Percentiles rank a stretch among this genome's conserved stretches.
Conservation (phyloP, 2,329 filamentous ascomycete species). For the Magnaporthiopsis poae region DNA sequence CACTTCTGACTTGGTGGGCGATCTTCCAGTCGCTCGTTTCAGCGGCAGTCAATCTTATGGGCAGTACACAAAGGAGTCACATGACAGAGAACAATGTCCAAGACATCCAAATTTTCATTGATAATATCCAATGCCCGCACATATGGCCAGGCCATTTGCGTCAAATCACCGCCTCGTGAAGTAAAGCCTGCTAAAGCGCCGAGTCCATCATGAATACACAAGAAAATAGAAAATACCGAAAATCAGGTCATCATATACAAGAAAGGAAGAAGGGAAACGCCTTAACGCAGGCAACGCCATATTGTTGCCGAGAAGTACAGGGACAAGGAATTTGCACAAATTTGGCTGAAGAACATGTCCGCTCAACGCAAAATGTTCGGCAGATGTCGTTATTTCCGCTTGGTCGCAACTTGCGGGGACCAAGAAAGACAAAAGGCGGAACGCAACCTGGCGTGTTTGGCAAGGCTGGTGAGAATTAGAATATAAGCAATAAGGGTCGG, state of each 20-base stretch:
- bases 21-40: too few relatives aligned
- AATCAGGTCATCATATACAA: neutral
- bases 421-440: too few relatives aligned
- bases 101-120: neutral
- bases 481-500: neutral
- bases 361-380: neutral
- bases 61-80: too few relatives aligned
- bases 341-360: neutral
- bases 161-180: neutral
- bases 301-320: neutral
- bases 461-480: neutral
- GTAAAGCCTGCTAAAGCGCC: neutral
- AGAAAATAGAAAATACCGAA: neutral
- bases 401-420: neutral
- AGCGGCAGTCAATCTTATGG: too few relatives aligned
- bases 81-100: neutral
- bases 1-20: too few relatives aligned
- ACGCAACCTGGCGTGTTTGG: too few relatives aligned
- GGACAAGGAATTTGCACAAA: neutral
- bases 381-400: neutral
- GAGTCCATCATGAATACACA: neutral
- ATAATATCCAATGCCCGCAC: neutral
- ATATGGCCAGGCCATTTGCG: neutral
- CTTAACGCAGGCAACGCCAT: neutral
- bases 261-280: neutral